Conservation (phyloP, 2,329 filamentous ascomycete species). For the Metarhizium sp. region DNA sequence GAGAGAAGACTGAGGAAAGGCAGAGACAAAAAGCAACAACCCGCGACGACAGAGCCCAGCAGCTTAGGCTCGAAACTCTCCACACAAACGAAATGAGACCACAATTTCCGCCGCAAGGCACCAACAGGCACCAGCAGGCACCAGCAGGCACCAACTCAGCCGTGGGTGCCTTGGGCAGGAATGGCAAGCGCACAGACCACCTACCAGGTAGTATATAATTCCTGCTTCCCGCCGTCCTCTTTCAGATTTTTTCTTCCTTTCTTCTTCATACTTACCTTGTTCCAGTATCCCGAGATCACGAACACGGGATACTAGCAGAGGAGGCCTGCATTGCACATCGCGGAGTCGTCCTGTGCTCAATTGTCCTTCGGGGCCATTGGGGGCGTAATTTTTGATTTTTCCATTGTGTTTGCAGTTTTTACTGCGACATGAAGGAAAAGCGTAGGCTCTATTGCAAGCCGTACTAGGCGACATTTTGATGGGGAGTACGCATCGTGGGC, state of each 20-base stretch:
- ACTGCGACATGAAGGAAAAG: conserved; percentile 35
- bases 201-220: conserved; percentile 11
- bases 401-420: conserved; percentile 31
- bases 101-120: conserved; percentile 1
- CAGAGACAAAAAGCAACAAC: too few species aligned
- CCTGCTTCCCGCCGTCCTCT: conserved; percentile 5
- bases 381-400: conserved; percentile 43
- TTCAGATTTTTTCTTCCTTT: conserved; percentile 17
- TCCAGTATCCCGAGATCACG: conserved; percentile 32
- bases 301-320: conserved; percentile 30
- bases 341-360: conserved; percentile 36
- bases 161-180: background rate
- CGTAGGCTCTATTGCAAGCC: too few species aligned
- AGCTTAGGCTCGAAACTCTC: too few species aligned
- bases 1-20: too few species aligned
- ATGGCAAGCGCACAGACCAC: conserved; percentile 13
- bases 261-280: conserved; percentile 45
- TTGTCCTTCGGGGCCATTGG: conserved; percentile 44
- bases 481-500: too few species aligned
- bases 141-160: conserved; percentile 6
- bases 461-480: too few species aligned
- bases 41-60: too few species aligned
- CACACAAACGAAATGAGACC: background rate
- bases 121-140: conserved; percentile 5
- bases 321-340: conserved; percentile 45